A percentile compares a stretch with the other conserved stretches of the same genome.
Evolutionary conservation across 2,329 filamentous ascomycete species (phyloP).

Genomic region (Colletotrichum sp.): DNA sequence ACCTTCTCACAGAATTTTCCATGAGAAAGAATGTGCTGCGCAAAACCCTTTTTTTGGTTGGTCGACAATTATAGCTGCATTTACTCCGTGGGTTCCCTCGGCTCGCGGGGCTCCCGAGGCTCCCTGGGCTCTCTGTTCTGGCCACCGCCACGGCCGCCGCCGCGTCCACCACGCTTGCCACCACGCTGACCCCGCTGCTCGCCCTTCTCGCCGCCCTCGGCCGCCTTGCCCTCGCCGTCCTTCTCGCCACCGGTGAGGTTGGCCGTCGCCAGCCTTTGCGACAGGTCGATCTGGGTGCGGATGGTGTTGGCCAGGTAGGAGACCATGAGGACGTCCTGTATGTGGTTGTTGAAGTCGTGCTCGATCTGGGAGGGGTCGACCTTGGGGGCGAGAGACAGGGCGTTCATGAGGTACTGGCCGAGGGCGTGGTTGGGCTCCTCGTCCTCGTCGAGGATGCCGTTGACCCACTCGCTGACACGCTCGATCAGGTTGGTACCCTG

Average conservation of each 20-base stretch:
- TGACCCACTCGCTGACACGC: conserved; percentile 89
- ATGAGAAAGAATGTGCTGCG: neutral
- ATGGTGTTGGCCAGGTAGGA: conserved; percentile 99
- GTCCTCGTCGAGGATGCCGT: conserved; percentile 92
- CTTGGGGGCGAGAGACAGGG: conserved; percentile 91
- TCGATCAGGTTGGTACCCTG: conserved; percentile 90
- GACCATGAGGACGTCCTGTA: conserved; percentile 97
- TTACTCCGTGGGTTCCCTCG: conserved; percentile 42
- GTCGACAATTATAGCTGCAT: conserved; percentile 17
- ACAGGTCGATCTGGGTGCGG: conserved; percentile 97
- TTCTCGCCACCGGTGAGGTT: conserved; percentile 59
- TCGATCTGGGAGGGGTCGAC: conserved; percentile 91
- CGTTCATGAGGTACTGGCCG: conserved; percentile 94
- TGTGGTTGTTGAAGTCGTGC: conserved; percentile 99
- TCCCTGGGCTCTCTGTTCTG: conserved; percentile 43
- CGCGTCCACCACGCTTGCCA: conserved; percentile 55
- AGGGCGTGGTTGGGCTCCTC: conserved; percentile 87
- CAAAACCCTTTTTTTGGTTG: neutral
- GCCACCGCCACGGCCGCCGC: conserved; percentile 56
- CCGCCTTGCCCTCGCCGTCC: conserved; percentile 50
- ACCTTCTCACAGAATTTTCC: neutral
- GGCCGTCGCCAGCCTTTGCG: conserved; percentile 89
- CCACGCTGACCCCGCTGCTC: conserved; percentile 49
- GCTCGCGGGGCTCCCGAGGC: conserved; percentile 48
- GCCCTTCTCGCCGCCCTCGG: conserved; percentile 45